Evolutionary conservation across 805 yeast genomes (phyloP).

Genomic region (Schwanniomyces yamadae): DNA sequence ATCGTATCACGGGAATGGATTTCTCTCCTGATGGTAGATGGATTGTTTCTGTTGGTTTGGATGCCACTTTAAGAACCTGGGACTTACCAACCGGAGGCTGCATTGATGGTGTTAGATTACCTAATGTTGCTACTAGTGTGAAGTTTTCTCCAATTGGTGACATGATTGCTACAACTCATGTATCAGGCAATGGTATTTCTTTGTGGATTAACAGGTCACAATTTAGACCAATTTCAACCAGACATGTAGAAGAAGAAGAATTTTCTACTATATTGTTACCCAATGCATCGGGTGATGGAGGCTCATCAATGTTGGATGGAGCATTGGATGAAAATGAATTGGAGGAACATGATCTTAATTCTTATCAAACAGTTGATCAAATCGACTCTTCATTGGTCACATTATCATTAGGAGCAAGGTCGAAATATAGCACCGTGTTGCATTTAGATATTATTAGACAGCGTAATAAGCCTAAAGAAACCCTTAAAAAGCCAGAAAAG

Average conservation of each 20-base stretch:
- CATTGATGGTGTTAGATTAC: constrained; percentile 82
- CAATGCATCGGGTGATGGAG: constrained; percentile 76
- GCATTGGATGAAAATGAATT: constrained; percentile 55
- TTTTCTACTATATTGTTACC: constrained; percentile 67
- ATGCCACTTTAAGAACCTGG: constrained; percentile 91
- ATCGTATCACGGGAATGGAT: constrained; percentile 82
- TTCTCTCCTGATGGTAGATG: constrained; percentile 96
- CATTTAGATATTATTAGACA: constrained; percentile 81
- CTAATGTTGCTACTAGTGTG: constrained; percentile 76
- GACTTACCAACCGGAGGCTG: constrained; percentile 96
- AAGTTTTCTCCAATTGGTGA: constrained; percentile 87
- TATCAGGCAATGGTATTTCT: constrained; percentile 82
- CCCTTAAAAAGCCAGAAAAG: constrained; percentile 79
- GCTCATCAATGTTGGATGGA: constrained; percentile 69
- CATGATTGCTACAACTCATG: constrained; percentile 89
- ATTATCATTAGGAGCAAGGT: constrained; percentile 72
- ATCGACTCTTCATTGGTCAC: constrained; percentile 65
- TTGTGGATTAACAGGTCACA: constrained; percentile 92
- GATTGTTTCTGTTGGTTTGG: constrained; percentile 81
- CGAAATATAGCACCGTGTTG: constrained; percentile 72
- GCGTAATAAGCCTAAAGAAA: constrained; percentile 87
- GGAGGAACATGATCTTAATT: constrained; percentile 26
- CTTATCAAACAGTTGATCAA: constrained; percentile 59
- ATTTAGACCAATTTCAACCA: constrained; percentile 70
- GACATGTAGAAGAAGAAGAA: constrained; percentile 73